Base-by-base conservation (phyloP, 139 green algal species). In the Tetradesmus lagerheimii region DNA sequence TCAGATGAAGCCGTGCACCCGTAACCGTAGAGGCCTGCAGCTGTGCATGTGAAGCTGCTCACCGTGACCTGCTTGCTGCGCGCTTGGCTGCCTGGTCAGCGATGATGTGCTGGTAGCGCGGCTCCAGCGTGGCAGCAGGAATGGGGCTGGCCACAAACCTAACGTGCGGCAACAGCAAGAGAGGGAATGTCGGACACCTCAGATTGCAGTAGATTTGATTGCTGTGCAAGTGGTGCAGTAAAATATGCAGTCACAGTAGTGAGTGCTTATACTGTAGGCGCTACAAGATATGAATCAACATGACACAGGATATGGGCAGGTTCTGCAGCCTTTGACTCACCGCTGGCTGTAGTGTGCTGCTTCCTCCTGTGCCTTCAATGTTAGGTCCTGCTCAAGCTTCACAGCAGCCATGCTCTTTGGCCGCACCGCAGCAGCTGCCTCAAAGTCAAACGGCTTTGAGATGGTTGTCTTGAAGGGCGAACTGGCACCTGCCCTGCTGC, bases 301-400 rank as follows among this genome's bases (percentile, higher is more conserved):
- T 78, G 67, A 37, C 12, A 38, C 67, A 78, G 67, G n/a, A n/a
- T n/a, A n/a, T n/a, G n/a, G n/a, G n/a, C n/a, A n/a, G n/a, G n/a
- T n/a, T n/a, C n/a, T n/a, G n/a, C n/a, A n/a, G n/a, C n/a, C n/a
- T n/a, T n/a, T 23, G 0, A 37, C 83, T n/a, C 23, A 89, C 85
- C 85, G 77, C 29, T 74, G 45, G 4, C 78, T 57, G 18, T 81
- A 47, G 31, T 67, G 62, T n/a, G 91, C 92, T 66, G 87, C 81
- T 34, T 88, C 66, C 47, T 95, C 92, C 35, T 47, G 37, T 12
- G 45, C 50, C 50, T 86, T 92, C 23, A 95, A 77, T 12, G 74
- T 57, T 71, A 92, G 25, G 39, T 94, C 91, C 53, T 95, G 92
- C 87, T 94, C 89, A 50, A 90, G 45, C 83, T 95, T 95, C 47